A percentile compares a stretch with the other conserved stretches of the same genome.
phyloP scores from a whole-genome alignment of 2,329 filamentous ascomycete genomes.

The Myriangium duriaei region DNA sequence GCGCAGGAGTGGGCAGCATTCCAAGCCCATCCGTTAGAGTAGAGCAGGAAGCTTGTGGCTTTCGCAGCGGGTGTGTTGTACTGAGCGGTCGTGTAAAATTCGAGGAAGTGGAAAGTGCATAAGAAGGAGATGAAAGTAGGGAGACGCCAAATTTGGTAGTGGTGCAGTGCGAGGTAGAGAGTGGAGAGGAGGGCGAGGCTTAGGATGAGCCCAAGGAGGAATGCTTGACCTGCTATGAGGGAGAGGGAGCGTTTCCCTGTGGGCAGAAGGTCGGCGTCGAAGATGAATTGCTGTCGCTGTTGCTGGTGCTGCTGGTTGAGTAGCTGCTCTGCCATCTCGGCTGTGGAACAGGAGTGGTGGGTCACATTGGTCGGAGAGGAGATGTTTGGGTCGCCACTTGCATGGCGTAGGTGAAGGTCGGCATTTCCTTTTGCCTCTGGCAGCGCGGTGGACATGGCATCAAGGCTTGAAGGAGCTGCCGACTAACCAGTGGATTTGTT shows the following conservation, averaged over 20 bases:
- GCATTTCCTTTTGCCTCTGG: too few species aligned
- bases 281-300: constrained; percentile 9
- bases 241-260: constrained; percentile 33
- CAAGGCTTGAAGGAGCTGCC: too few species aligned
- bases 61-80: constrained; percentile 67
- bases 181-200: constrained; percentile 21
- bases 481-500: too few species aligned
- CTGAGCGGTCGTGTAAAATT: constrained; percentile 80
- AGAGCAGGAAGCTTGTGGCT: constrained; percentile 68
- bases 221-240: constrained; percentile 35
- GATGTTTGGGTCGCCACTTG: constrained; percentile 11
- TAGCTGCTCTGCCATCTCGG: too few species aligned
- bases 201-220: constrained; percentile 29
- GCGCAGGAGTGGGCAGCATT: constrained; percentile 69
- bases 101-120: constrained; percentile 82
- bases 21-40: constrained; percentile 73
- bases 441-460: too few species aligned
- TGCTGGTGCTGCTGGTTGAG: too few species aligned
- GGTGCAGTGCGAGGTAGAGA: constrained; percentile 13
- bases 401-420: constrained; percentile 1
- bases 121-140: constrained; percentile 55
- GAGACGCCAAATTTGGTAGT: constrained; percentile 38
- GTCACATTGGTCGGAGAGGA: constrained; percentile 10
- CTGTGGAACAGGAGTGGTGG: not conserved
- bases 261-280: constrained; percentile 27